Conservation (phyloP, 1,284 basidiomycete genomes). For the Xanthoconium separans region DNA sequence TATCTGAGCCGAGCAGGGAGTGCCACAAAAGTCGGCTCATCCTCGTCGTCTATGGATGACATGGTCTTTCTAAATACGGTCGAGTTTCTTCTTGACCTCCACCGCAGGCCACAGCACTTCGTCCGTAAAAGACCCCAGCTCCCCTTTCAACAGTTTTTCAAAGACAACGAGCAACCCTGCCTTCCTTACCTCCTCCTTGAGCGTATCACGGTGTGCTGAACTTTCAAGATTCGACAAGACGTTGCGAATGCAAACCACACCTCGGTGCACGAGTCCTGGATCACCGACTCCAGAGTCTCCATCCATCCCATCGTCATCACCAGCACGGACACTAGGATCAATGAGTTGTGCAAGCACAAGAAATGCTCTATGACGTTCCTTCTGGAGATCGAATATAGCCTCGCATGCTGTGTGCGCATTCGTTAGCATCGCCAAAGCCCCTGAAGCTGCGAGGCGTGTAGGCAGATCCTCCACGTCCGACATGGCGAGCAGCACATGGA, state of each 20-base stretch:
- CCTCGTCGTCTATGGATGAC: conserved; percentile 12
- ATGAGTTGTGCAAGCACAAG: conserved; percentile 64
- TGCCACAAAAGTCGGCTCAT: conserved; percentile 26
- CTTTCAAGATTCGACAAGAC: conserved; percentile 51
- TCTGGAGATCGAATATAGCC: conserved; percentile 60
- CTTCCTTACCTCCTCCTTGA: conserved; percentile 50
- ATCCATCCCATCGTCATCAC: conserved; percentile 32
- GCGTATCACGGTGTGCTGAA: conserved; percentile 35
- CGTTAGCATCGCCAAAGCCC: conserved; percentile 80
- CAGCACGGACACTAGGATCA: conserved; percentile 44
- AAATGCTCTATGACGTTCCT: conserved; percentile 58
- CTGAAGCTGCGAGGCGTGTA: conserved; percentile 83
- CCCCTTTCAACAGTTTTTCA: conserved; percentile 44
- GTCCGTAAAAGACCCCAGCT: conserved; percentile 30
- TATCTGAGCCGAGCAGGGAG: conserved; percentile 23
- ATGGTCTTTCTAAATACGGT: conserved; percentile 10
- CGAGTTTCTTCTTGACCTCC: conserved; percentile 44
- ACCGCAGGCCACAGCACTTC: conserved; percentile 43
- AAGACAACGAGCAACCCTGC: conserved; percentile 52
- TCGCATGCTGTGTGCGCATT: conserved; percentile 60
- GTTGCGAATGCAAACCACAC: conserved; percentile 68
- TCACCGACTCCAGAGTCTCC: conserved; percentile 38
- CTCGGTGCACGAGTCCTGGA: conserved; percentile 72
- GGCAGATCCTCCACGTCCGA: conserved; percentile 81
- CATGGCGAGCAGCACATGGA: conserved; percentile 83